These are phyloP conservation scores for Xylaria sp. DNA, from an alignment of 495 filamentous ascomycete genomes.

Conservation along the genomic window DNA sequence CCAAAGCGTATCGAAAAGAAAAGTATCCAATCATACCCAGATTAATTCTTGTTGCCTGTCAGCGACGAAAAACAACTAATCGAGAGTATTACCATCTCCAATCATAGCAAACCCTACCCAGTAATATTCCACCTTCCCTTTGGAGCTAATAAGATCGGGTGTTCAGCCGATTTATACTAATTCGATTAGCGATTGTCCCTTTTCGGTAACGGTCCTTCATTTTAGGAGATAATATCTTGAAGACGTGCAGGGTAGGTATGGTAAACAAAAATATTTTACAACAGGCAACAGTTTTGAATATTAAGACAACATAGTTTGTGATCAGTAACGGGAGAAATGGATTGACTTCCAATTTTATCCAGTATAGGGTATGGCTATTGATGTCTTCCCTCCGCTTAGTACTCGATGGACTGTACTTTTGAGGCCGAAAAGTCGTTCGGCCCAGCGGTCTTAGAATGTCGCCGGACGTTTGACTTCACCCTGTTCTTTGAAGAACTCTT, in stretches of 20 bases:
- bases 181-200: not conserved
- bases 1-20: not conserved
- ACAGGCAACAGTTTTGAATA: conserved; percentile 14
- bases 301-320: not conserved
- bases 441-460: conserved; percentile 17
- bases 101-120: not conserved
- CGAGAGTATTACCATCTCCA: not conserved
- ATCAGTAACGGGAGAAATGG: not conserved
- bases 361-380: not conserved
- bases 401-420: conserved; percentile 20
- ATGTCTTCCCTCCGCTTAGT: not conserved
- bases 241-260: not conserved
- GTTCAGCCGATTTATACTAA: conserved; percentile 1
- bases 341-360: not conserved
- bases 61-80: not conserved
- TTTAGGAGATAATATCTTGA: not conserved
- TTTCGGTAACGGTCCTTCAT: not conserved
- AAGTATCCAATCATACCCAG: not conserved
- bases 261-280: not conserved
- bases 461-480: conserved; percentile 27
- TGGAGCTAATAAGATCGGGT: not conserved
- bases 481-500: conserved; percentile 29
- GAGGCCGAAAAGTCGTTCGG: conserved; percentile 26
- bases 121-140: not conserved
- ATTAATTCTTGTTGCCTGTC: not conserved